Evolutionary conservation across 345 rosid species (phyloP), one percentile per base, ranked within the genome.

Genomic region (Cardamine chenopodiifolia): DNA sequence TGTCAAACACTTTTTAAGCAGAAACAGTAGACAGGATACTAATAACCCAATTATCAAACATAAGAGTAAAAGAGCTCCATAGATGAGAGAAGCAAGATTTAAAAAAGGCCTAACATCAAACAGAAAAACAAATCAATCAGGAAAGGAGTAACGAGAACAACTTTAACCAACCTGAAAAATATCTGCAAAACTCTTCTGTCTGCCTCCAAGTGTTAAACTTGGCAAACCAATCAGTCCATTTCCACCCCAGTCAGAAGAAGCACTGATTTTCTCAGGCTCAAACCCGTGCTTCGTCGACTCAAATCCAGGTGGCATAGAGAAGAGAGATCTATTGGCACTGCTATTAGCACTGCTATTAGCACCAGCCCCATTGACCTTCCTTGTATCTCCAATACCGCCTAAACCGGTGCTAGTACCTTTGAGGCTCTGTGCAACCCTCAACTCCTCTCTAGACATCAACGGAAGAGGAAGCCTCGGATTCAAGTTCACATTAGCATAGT

Each of bases 391-490:
- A 61, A 89, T 83, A 79, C 85, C 89, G 28, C 80, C 82, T 10
- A 71, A 74, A 12, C 75, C 79, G 2, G 77, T 81, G 19, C 68
- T 82, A 23, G 83, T 76, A 22, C 86, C 88, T 39, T 83, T 83
- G 68, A 89, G 56, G 72, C 88, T 79, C 77, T 91, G 97, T 3
- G 92, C 60, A 76, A 74, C 85, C 82, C 96, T 85, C 92, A 92
- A 81, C 63, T 93, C 94, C 80, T 91, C 97, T 74, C 85, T 88
- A 6, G 98, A 91, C 79, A 91, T 45, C 78, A 88, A 76, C 22
- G 97, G 97, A 4, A 96, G 98, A 28, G 96, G 98, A 78, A 93
- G 61, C 77, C 97, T 86, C 23, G 98, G 97, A 82, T 91, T 93
- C 85, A 89, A 65, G 80, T 91, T 91, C 50, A 77, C 89, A 57